A percentile compares a stretch with the other conserved stretches of the same genome.
These are phyloP conservation scores for Aureobasidium subglaciale DNA, from an alignment of 2,329 filamentous ascomycete species.

Conservation along the genomic window DNA sequence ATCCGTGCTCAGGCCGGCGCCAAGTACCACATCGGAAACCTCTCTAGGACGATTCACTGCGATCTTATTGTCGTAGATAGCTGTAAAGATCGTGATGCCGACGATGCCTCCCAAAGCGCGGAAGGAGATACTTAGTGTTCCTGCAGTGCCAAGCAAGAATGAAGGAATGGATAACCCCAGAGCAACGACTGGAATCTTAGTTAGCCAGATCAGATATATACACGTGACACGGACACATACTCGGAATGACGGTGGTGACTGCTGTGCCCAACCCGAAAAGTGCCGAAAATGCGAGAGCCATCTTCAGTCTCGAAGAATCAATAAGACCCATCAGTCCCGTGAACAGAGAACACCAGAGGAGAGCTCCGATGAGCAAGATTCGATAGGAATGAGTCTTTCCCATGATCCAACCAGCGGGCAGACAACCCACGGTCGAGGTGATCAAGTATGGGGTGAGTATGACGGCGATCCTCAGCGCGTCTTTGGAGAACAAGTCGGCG, in stretches of 20 bases:
- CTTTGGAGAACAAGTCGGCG: not conserved
- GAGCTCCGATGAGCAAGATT: not conserved
- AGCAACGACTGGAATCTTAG: not conserved
- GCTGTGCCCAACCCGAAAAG: not conserved
- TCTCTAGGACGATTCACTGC: not conserved
- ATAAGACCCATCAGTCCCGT: not conserved
- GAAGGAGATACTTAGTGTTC: not conserved
- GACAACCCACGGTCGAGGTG: not conserved
- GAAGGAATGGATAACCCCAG: not conserved
- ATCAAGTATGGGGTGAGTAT: not conserved
- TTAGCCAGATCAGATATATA: too few relatives aligned
- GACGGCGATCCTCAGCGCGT: not conserved
- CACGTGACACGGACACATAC: not conserved
- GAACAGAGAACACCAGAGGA: not conserved
- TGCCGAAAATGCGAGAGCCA: not conserved
- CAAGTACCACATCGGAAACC: not conserved
- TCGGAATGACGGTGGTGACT: not conserved
- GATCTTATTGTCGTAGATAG: not conserved
- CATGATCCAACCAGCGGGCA: not conserved
- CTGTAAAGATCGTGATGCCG: not conserved
- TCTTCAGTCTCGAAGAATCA: not conserved
- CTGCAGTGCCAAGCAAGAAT: not conserved
- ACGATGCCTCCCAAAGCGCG: not conserved
- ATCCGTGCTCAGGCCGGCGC: not conserved
- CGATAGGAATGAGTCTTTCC: not conserved